Evolutionary conservation across 208 protist species (phyloP), one percentile per base, ranked within the genome.

Genomic region (Crithidia expoeki): DNA sequence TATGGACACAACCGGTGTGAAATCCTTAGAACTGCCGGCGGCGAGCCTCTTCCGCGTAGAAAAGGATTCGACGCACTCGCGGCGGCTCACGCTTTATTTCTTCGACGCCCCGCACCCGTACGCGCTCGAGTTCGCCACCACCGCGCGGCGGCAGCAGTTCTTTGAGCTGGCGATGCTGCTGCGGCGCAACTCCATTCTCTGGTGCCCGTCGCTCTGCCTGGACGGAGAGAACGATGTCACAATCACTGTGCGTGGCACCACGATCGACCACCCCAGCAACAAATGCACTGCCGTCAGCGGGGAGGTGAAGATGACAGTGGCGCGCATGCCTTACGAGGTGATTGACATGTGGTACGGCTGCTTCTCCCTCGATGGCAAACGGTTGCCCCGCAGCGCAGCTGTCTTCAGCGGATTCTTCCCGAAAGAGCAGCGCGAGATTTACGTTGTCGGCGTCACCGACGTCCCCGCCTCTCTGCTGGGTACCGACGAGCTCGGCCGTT

Each of bases 291-390:
- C 42, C 14, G 85, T 88, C 17, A 69, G 38, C 17, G 86, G 85
- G 11, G 84, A 92, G 32, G 65, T 80, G 21, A 76, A 78, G 27
- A 75, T 95, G 58, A 83, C 78, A 42, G 81, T 92, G 25, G 74
- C 87, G 9, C 83, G 84, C 7, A 88, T 90, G 84, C 87, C 87
- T 2, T 92, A 91, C 58, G 90, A 95, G 47, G 84, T 95, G 44
- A 76, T 93, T 36, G 84, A 89, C 76, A 57, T 95, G 19, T 95
- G 88, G 88, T 88, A 79, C 60, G 87, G 86, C 25, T 92, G 84
- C 72, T 88, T 95, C 58, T 93, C 90, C 17, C 59, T 95, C 28
- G 65, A 84, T 2, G 57, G 67, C n/a, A 72, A 59, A 12, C 55
- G 72, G n/a, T 68, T 93, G 55, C 83, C 85, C 17, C 51, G 67